phyloP scores from a whole-genome alignment of 805 yeast species.

The Schwanniomyces yamadae region DNA sequence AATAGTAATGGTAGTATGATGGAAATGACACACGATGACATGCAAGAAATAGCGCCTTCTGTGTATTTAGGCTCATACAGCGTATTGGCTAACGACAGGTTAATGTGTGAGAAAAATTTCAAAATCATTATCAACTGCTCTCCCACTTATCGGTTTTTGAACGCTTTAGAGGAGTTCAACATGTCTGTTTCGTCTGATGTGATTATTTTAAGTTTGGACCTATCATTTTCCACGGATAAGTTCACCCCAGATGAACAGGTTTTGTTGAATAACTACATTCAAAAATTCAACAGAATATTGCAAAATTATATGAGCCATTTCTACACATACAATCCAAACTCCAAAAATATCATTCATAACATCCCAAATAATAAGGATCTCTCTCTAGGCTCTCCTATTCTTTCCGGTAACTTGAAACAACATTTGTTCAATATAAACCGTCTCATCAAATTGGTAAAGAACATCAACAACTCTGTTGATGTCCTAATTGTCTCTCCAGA shows the following conservation, averaged over 20 bases:
- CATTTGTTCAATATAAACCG: constrained; percentile 39
- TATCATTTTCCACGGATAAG: constrained; percentile 21
- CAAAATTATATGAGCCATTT: constrained; percentile 39
- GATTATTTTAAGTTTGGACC: constrained; percentile 38
- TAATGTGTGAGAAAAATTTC: constrained; percentile 23
- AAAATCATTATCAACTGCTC: constrained; percentile 42
- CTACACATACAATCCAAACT: constrained; percentile 31
- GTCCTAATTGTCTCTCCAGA: constrained; percentile 34
- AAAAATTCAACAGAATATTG: constrained; percentile 31
- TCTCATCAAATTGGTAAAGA: constrained; percentile 31
- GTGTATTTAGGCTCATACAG: constrained; percentile 27
- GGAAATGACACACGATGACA: constrained; percentile 1
- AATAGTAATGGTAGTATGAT: too few relatives aligned
- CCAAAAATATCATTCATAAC: constrained; percentile 27
- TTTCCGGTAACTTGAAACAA: constrained; percentile 35
- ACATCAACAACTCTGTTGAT: constrained; percentile 30
- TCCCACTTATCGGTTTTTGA: constrained; percentile 29
- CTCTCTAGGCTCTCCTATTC: constrained; percentile 30
- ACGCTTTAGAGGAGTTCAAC: constrained; percentile 18
- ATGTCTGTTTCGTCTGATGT: constrained; percentile 35
- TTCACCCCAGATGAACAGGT: constrained; percentile 16
- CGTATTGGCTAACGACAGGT: constrained; percentile 10
- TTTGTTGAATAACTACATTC: constrained; percentile 24
- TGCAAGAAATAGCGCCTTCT: constrained; percentile 28
- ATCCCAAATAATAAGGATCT: constrained; percentile 25